phyloP scores from a whole-genome alignment of 805 yeast species.

The Grigorovia jiainica region DNA sequence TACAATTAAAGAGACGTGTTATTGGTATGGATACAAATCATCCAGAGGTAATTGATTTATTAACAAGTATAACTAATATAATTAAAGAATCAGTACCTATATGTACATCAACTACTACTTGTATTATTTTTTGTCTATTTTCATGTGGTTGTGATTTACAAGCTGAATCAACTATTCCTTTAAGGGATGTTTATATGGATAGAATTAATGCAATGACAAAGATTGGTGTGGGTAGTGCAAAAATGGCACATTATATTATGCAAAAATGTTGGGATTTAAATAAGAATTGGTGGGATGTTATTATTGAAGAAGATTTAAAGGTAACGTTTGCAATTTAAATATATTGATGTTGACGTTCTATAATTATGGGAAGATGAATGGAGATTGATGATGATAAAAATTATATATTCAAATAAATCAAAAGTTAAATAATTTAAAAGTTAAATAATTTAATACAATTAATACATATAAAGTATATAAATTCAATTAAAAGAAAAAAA shows the following conservation, averaged over 20 bases:
- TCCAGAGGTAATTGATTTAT: slow-evolving; percentile 35
- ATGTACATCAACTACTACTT: slow-evolving; percentile 8
- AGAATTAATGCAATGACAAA: slow-evolving; percentile 8
- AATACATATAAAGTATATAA: no score
- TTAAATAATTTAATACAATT: no score
- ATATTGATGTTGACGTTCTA: no score
- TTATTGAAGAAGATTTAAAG: slow-evolving; percentile 11
- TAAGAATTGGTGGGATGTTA: slow-evolving; percentile 18
- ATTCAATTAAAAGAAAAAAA: no score
- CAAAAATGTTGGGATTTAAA: slow-evolving; percentile 16
- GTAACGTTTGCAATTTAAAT: slow-evolving; percentile 14
- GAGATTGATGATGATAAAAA: no score
- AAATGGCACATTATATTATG: slow-evolving; percentile 14
- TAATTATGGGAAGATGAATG: no score
- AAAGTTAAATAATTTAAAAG: no score
- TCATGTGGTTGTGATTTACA: slow-evolving; percentile 18
- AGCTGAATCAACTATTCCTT: slow-evolving; percentile 5
- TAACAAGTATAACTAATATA: slow-evolving; percentile 8
- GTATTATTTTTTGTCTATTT: slow-evolving; percentile 14
- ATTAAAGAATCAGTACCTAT: slow-evolving; percentile 7
- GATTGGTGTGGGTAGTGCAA: slow-evolving; percentile 15
- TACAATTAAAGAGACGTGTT: slow-evolving; percentile 50
- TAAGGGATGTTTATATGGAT: slow-evolving; percentile 7
- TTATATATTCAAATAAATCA: not conserved
- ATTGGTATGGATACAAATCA: slow-evolving; percentile 41